A percentile compares a stretch with the other conserved stretches of the same genome.
phyloP scores from a whole-genome alignment of 768 basidiomycete species.

The Xerocomellus chrysenteron region DNA sequence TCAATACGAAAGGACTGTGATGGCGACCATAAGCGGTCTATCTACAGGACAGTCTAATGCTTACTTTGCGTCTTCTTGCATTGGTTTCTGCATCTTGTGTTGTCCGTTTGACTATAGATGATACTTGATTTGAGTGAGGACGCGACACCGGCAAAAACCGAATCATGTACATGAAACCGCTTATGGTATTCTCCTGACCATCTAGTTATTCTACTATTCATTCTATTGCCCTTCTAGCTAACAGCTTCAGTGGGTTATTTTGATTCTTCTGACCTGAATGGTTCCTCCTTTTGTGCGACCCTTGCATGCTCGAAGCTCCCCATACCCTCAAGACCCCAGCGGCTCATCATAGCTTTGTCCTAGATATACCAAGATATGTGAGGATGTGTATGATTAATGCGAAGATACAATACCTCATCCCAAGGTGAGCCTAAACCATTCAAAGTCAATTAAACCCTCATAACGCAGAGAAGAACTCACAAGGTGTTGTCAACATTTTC shows the following conservation, averaged over 20 bases:
- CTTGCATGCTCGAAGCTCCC: slow-evolving; percentile 76
- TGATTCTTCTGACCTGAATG: slow-evolving; percentile 13
- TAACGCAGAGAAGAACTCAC: slow-evolving; percentile 44
- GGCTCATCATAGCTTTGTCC: slow-evolving; percentile 91
- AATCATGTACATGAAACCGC: background rate
- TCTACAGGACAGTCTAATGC: slow-evolving; percentile 1
- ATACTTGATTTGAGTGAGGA: background rate
- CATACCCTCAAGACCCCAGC: slow-evolving; percentile 94
- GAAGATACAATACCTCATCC: slow-evolving; percentile 66
- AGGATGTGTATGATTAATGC: background rate
- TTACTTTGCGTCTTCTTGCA: slow-evolving; percentile 34
- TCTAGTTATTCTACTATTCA: background rate
- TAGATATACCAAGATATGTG: slow-evolving; percentile 26
- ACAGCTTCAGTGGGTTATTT: background rate
- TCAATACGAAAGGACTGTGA: slow-evolving; percentile 47
- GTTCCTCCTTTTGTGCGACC: slow-evolving; percentile 55
- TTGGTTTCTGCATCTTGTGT: slow-evolving; percentile 27
- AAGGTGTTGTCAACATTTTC: slow-evolving; percentile 95
- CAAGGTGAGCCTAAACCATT: slow-evolving; percentile 72
- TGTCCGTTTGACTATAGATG: background rate
- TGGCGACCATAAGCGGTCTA: slow-evolving; percentile 5
- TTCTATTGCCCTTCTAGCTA: background rate
- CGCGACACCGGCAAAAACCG: slow-evolving; percentile 26
- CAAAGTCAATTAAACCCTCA: slow-evolving; percentile 5
- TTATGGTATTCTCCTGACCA: background rate